phyloP scores from a whole-genome alignment of 139 green algal species.

The Chlorella sp. region DNA sequence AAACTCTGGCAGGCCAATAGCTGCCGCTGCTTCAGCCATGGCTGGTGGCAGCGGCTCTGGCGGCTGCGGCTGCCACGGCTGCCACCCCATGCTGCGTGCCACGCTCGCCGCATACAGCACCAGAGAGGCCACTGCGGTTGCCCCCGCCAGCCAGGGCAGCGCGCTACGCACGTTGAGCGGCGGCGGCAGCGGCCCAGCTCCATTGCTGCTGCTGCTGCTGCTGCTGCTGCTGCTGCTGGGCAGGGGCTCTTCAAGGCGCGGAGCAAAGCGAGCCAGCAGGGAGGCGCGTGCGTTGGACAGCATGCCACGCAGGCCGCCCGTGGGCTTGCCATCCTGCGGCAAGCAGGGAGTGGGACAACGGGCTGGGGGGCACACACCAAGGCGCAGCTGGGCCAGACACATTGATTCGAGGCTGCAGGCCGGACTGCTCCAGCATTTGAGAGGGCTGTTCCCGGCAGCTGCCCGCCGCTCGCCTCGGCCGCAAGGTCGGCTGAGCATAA shows the following conservation, averaged over 20 bases:
- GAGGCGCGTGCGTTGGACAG: conserved; percentile 1
- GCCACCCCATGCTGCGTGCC: neutral
- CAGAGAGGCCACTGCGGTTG: neutral
- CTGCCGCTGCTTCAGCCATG: neutral
- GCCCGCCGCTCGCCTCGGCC: too few relatives aligned
- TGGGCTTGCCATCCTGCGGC: neutral
- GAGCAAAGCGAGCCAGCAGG: neutral
- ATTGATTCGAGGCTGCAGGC: too few relatives aligned
- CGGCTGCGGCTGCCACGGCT: neutral
- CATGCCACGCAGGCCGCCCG: conserved; percentile 6
- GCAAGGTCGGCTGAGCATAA: neutral
- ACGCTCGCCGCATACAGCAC: neutral
- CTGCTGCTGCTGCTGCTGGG: neutral
- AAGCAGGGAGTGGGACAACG: neutral
- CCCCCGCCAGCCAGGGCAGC: conserved; percentile 5
- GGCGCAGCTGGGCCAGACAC: neutral
- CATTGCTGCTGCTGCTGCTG: neutral
- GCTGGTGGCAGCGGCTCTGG: neutral
- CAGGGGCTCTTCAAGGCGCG: neutral
- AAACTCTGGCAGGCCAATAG: neutral
- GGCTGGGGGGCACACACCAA: neutral
- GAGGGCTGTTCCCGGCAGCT: too few relatives aligned
- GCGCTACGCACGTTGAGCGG: neutral
- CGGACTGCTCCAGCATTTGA: too few relatives aligned
- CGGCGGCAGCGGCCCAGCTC: neutral